Evolutionary conservation across 805 yeast species (phyloP).

Genomic region (Ogataea saltuana): DNA sequence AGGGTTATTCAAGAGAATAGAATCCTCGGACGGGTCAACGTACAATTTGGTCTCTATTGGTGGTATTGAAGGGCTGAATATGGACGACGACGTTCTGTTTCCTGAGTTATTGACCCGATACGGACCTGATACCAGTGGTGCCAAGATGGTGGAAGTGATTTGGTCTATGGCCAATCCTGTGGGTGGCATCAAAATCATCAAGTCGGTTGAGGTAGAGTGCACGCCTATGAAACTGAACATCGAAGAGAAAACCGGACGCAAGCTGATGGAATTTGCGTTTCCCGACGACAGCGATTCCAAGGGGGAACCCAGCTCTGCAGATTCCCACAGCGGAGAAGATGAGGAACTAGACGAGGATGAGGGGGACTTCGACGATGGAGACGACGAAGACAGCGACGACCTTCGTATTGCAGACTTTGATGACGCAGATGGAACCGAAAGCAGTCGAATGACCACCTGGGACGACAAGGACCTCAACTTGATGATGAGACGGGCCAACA

Average conservation of each 20-base stretch:
- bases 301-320: no score
- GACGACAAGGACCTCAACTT: slow-evolving; percentile 36
- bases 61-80: slow-evolving; percentile 68
- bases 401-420: slow-evolving; percentile 6
- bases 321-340: no score
- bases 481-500: slow-evolving; percentile 77
- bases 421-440: slow-evolving; percentile 11
- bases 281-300: no score
- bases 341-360: slow-evolving; percentile 10
- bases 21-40: slow-evolving; percentile 66
- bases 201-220: slow-evolving; percentile 56
- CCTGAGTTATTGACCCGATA: slow-evolving; percentile 71
- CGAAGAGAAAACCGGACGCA: slow-evolving; percentile 68
- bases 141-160: slow-evolving; percentile 43
- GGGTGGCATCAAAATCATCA: slow-evolving; percentile 87
- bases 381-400: slow-evolving; percentile 15
- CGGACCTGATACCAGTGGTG: slow-evolving; percentile 13
- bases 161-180: slow-evolving; percentile 88
- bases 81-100: slow-evolving; percentile 55
- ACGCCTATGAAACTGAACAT: slow-evolving; percentile 71
- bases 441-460: slow-evolving; percentile 9
- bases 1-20: slow-evolving; percentile 60
- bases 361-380: slow-evolving; percentile 15
- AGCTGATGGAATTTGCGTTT: slow-evolving; percentile 66
- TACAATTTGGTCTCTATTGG: slow-evolving; percentile 58